These are phyloP conservation scores for Rosa rugosa DNA, from an alignment of 306 rosid species.

Conservation along the genomic window DNA sequence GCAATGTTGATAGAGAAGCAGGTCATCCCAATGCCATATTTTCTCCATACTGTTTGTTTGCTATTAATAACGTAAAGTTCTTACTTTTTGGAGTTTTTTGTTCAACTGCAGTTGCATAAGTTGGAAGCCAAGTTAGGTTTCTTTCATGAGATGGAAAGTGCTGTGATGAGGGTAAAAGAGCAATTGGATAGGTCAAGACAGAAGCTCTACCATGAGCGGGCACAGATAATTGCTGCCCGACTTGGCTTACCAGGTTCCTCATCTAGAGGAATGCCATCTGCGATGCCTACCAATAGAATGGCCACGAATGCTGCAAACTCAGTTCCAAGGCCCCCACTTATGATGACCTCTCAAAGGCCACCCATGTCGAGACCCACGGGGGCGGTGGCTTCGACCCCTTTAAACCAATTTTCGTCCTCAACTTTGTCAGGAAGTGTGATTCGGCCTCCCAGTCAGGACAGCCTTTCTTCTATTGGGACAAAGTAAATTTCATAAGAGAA, in stretches of 20 bases:
- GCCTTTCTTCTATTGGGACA: constrained; percentile 54
- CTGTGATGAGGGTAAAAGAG: constrained; percentile 73
- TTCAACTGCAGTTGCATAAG: constrained; percentile 69
- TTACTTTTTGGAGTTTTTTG: constrained; percentile 23
- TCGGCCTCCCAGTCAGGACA: constrained; percentile 60
- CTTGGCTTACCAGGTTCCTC: constrained; percentile 71
- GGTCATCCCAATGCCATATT: constrained; percentile 45
- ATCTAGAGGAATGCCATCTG: constrained; percentile 56
- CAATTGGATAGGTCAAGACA: constrained; percentile 82
- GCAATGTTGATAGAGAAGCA: constrained; percentile 74
- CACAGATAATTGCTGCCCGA: constrained; percentile 74
- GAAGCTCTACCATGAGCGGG: constrained; percentile 89
- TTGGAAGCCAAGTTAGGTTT: constrained; percentile 75
- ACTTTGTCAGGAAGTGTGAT: constrained; percentile 49
- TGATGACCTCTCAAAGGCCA: constrained; percentile 62
- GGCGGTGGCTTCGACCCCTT: constrained; percentile 32
- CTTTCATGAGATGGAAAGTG: constrained; percentile 71
- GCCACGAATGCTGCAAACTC: constrained; percentile 56
- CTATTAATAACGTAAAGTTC: background rate
- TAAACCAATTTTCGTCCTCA: constrained; percentile 49
- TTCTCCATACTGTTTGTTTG: constrained; percentile 6
- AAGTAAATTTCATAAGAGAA: constrained; percentile 34
- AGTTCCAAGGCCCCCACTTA: constrained; percentile 56
- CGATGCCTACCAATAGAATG: constrained; percentile 52
- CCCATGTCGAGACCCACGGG: constrained; percentile 56